These are phyloP conservation scores for Saxophila tyrrhenica DNA, from an alignment of 495 filamentous ascomycete genomes.

Conservation along the genomic window DNA sequence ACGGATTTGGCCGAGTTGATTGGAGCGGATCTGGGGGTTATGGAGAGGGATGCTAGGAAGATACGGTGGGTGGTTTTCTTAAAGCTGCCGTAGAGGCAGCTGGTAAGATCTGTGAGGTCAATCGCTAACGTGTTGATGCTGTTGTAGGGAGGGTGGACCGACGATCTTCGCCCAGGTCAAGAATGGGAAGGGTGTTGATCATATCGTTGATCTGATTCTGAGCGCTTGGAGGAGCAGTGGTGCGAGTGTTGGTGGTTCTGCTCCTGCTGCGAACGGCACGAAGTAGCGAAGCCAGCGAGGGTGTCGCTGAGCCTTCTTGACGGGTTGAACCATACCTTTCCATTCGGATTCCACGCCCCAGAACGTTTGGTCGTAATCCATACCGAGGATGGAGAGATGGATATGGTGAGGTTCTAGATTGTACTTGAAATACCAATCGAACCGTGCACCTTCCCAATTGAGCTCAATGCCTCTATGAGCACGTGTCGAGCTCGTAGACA, in stretches of 20 bases:
- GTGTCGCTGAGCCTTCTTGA: too few relatives aligned
- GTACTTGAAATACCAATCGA: too few relatives aligned
- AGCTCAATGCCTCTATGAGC: neutral
- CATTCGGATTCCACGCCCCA: too few relatives aligned
- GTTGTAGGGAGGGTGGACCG: slow-evolving; percentile 63
- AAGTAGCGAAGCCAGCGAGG: neutral
- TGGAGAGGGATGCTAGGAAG: slow-evolving; percentile 89
- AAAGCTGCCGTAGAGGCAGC: too few relatives aligned
- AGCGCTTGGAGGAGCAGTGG: slow-evolving; percentile 75
- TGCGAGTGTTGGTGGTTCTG: slow-evolving; percentile 1
- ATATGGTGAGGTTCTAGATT: neutral
- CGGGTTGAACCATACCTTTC: too few relatives aligned
- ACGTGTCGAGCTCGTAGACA: too few relatives aligned
- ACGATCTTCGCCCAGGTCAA: slow-evolving; percentile 98
- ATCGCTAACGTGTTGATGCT: slow-evolving; percentile 1
- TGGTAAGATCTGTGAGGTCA: too few relatives aligned
- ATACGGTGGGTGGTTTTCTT: slow-evolving; percentile 49
- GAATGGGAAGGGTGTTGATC: slow-evolving; percentile 68
- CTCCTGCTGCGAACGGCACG: neutral
- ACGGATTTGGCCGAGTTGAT: slow-evolving; percentile 85
- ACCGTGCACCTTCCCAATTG: neutral
- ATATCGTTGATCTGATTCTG: slow-evolving; percentile 78
- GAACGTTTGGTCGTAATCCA: too few relatives aligned
- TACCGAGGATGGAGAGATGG: neutral
- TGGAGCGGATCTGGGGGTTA: slow-evolving; percentile 81